These are phyloP conservation scores for Aethionema arabicum DNA, from an alignment of 345 rosid species.

Conservation along the genomic window DNA sequence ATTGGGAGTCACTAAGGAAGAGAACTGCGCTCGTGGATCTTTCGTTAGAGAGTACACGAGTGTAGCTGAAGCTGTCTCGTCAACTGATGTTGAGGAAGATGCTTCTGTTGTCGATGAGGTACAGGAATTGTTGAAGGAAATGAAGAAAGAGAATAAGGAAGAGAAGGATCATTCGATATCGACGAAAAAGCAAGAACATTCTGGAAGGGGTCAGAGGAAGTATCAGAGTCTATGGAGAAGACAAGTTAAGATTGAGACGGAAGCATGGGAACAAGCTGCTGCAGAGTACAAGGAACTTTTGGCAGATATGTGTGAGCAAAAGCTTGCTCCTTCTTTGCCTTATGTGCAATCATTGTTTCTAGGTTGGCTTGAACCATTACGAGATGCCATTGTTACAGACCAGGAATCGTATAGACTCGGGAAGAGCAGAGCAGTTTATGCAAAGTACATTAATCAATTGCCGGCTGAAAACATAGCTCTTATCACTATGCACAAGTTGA, in stretches of 20 bases:
- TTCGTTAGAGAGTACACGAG: constrained; percentile 56
- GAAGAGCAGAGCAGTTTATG: constrained; percentile 52
- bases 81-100: constrained; percentile 80
- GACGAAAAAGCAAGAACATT: constrained; percentile 24
- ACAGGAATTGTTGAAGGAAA: constrained; percentile 57
- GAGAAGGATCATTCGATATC: constrained; percentile 33
- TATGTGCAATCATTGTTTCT: constrained; percentile 86
- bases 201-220: constrained; percentile 48
- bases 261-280: constrained; percentile 93
- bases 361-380: constrained; percentile 95
- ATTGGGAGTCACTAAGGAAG: constrained; percentile 34
- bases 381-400: constrained; percentile 65
- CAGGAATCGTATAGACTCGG: constrained; percentile 60
- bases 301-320: constrained; percentile 86
- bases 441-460: constrained; percentile 61
- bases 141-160: constrained; percentile 55
- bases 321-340: constrained; percentile 90
- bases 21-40: constrained; percentile 44
- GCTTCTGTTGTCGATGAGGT: constrained; percentile 58
- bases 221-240: constrained; percentile 54
- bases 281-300: constrained; percentile 80
- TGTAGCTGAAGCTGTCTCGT: constrained; percentile 81
- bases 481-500: constrained; percentile 91
- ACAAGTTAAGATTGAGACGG: constrained; percentile 88
- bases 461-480: constrained; percentile 92